Percentiles rank a stretch among this genome's conserved stretches.
phyloP scores from a whole-genome alignment of 768 basidiomycete genomes.

The Lepiota venenata region DNA sequence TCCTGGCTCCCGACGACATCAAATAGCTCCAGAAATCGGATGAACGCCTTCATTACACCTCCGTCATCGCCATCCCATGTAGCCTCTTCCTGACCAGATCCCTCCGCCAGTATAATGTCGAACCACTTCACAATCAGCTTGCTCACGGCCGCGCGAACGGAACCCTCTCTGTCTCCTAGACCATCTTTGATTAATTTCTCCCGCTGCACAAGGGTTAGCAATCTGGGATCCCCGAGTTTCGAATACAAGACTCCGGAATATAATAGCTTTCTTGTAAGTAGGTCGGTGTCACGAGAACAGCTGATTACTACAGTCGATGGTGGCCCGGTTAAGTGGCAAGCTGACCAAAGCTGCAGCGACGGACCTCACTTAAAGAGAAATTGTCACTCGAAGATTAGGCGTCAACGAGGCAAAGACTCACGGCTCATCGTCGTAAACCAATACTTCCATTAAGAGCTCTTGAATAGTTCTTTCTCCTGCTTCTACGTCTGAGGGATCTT shows the following conservation, averaged over 20 bases:
- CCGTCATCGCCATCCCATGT: conserved; percentile 42
- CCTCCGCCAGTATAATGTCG: conserved; percentile 48
- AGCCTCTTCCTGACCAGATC: conserved; percentile 27
- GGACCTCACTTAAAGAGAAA: conserved; percentile 73
- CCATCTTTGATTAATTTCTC: conserved; percentile 86
- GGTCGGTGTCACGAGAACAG: conserved; percentile 84
- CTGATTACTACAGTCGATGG: conserved; percentile 67
- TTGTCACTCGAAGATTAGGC: neutral
- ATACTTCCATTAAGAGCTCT: conserved; percentile 64
- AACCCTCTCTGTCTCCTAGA: conserved; percentile 83
- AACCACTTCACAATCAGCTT: conserved; percentile 83
- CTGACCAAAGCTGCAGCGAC: conserved; percentile 82
- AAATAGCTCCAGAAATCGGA: conserved; percentile 44
- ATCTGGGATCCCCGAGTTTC: conserved; percentile 60
- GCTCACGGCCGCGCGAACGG: conserved; percentile 78
- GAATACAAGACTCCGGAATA: conserved; percentile 63
- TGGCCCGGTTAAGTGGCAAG: conserved; percentile 58
- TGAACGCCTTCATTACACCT: conserved; percentile 42
- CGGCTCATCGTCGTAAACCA: conserved; percentile 74
- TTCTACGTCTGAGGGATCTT: conserved; percentile 54
- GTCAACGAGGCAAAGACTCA: conserved; percentile 23
- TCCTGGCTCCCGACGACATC: conserved; percentile 66
- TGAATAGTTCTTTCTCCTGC: conserved; percentile 49
- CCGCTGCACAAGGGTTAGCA: conserved; percentile 75
- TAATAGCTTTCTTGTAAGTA: conserved; percentile 72